phyloP scores from a whole-genome alignment of 2,329 filamentous ascomycete genomes.

The Coniella vitis region DNA sequence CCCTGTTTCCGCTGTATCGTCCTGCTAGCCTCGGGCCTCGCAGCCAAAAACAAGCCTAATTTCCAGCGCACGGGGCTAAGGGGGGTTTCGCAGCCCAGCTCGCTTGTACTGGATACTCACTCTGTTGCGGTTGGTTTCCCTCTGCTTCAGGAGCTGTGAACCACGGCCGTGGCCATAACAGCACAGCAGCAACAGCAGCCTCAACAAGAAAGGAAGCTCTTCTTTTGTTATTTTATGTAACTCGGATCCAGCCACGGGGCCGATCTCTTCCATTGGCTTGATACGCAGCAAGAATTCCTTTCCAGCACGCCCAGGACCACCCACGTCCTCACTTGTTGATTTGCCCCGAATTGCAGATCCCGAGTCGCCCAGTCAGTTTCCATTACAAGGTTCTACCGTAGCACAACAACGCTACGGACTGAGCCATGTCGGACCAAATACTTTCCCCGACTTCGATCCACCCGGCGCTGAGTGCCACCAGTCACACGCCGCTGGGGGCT shows the following conservation, averaged over 20 bases:
- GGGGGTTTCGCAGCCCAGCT: not conserved
- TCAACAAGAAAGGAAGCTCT: no score
- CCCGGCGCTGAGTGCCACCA: constrained; percentile 35
- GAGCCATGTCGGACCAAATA: constrained; percentile 31
- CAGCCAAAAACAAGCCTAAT: constrained; percentile 5
- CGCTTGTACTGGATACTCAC: constrained; percentile 3
- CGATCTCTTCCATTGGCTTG: no score
- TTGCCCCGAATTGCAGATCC: no score
- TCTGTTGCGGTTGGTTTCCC: not conserved
- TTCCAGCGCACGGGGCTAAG: constrained; percentile 7
- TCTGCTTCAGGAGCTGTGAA: no score
- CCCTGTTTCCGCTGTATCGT: constrained; percentile 7
- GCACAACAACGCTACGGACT: constrained; percentile 4
- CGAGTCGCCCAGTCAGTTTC: not conserved
- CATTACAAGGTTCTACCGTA: not conserved
- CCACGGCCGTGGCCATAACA: no score
- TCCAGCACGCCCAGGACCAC: no score
- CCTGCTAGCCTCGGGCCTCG: constrained; percentile 3
- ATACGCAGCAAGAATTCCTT: no score
- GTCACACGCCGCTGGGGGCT: constrained; percentile 15
- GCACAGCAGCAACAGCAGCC: no score
- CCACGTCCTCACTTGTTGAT: not conserved
- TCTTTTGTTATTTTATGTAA: no score
- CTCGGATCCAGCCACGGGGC: no score
- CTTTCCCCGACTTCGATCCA: constrained; percentile 43